phyloP scores from a whole-genome alignment of 257 asterid species.

The Solanum ossicruentum region DNA sequence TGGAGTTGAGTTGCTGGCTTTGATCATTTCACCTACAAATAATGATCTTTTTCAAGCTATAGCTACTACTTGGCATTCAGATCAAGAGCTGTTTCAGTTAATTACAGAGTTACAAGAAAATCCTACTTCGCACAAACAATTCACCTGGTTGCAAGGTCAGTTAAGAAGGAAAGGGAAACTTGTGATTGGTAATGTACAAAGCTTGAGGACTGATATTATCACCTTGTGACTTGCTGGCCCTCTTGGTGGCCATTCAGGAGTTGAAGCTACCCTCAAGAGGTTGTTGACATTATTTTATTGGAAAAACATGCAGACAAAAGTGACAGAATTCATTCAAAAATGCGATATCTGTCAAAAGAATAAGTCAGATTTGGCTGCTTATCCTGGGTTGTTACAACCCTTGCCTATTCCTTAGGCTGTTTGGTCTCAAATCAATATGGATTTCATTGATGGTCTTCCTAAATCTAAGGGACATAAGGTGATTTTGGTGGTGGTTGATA shows the following conservation, averaged over 20 bases:
- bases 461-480: background rate
- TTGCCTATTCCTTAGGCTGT: background rate
- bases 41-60: background rate
- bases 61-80: background rate
- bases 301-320: too few species aligned
- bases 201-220: background rate
- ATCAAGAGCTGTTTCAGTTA: background rate
- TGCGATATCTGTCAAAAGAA: too few species aligned
- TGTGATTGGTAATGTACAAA: background rate
- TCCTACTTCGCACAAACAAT: background rate
- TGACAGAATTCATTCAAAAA: too few species aligned
- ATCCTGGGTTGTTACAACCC: background rate
- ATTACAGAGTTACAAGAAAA: too few species aligned
- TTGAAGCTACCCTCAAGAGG: too few species aligned
- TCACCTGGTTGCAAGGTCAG: background rate
- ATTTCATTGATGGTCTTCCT: background rate
- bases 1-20: background rate
- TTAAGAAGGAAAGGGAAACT: background rate
- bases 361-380: background rate
- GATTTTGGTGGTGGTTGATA: background rate
- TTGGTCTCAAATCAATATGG: background rate
- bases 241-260: too few species aligned
- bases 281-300: too few species aligned
- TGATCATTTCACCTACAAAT: background rate
- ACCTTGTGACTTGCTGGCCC: too few species aligned